Evolutionary conservation across 495 filamentous ascomycete genomes (phyloP), one percentile per base, ranked within the genome.

Genomic region (Xylaria castorea): DNA sequence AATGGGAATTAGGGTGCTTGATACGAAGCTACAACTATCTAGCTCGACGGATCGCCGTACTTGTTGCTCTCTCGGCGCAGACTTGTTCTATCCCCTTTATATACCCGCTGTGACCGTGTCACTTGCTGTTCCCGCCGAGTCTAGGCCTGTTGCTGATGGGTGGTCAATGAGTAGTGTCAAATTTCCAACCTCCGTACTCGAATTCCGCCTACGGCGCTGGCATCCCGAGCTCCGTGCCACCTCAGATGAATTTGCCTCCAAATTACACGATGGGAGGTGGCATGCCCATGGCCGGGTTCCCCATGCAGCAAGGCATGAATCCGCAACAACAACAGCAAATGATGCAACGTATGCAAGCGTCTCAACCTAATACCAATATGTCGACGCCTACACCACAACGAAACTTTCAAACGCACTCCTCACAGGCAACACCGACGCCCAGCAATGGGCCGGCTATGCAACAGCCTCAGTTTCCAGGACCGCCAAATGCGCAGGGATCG

Each of bases 161-260:
- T 68, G 46, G 55, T 73, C 30, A 51, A 69, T 70, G 66, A 73
- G 5, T 78, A 88, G 87, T 87, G 82, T 75, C 85, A 68, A 68
- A 74, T 65, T 89, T 86, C 73, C 87, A 87, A 76, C 80, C 83
- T 34, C 83, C 86, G 40, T 89, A 86, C 74, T 81, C 86, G 14
- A 81, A 80, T 75, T 83, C 86, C 36, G 82, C 87, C 7, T 89
- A 87, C 73, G 84, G 81, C 48, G 76, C 82, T 42, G 81, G 76
- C 44, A 73, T 85, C 25, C 81, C 83, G 11, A 78, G 82, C 14
- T 83, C 84, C 12, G 80, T 83, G 66, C 79, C 80, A 67, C 79
- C 81, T 61, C 83, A 84, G 67, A 79, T 81, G 75, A 81, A 86
- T 64, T 74, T 86, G 66, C 84, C 83, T 57, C 82, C 79, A 57